Evolutionary conservation across 2,329 filamentous ascomycete genomes (phyloP), one percentile per base, ranked within the genome.

Genomic region (Aschersonia sp.): DNA sequence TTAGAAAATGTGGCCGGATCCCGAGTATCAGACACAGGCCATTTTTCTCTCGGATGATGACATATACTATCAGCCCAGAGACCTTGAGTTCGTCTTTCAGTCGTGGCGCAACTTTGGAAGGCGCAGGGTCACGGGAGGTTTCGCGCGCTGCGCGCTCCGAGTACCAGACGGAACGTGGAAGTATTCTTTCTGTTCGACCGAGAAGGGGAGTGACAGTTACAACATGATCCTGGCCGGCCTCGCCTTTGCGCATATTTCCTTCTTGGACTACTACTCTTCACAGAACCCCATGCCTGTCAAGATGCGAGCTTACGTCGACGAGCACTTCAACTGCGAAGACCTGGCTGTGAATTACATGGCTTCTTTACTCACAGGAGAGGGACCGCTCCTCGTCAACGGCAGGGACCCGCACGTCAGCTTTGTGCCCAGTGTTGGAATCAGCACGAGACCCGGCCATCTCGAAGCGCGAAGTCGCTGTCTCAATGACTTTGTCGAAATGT

Each of bases 11-110:
- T 56, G 57, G 54, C 60, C 63, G 4, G 62, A 66, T 31, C 59
- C 62, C 5, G 53, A 54, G 1, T 67, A 62, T 52, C 51, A 58
- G 43, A 67, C 64, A 14, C 57, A 66, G 45, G 65, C 64, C 10
- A 58, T 67, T n/a, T 60, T 67, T 29, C 57, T 66, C 8, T 62
- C 60, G 14, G 65, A 67, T 41, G 65, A 67, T 48, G 65, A 67
- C 48, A 62, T 66, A 14, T 66, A 62, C 52, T 67, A 64, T 53
- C 54, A 58, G 31, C 64, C 64, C 22, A 48, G 52, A 4, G 65
- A 67, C 43, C 58, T 67, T 12, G 64, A 67, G 10, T 67, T 65
- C n/a, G 62, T 59, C 29, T 67, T 67, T 47, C 63, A 67, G 45
- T 55, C 59, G 11, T 67, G 65, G 65, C 64, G 65, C 51, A 59